Evolutionary conservation across 352 stramenopile genomes (phyloP).

Genomic region (Pythium sukuiense): DNA sequence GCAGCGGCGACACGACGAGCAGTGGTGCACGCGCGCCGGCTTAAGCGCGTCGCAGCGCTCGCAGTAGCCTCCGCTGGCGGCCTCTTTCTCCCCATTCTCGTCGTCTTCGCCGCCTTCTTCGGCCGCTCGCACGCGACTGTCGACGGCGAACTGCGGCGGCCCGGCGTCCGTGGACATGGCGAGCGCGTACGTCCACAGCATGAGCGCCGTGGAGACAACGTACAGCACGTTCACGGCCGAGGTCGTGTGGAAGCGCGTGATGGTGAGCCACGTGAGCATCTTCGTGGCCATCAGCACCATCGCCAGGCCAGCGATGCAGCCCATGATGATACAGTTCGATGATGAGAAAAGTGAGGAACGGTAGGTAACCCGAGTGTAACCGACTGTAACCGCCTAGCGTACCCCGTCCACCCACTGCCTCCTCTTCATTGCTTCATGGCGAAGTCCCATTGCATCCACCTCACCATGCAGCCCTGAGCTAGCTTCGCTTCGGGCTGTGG

Average conservation of each 20-base stretch:
- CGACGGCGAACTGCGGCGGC: slow-evolving; percentile 6
- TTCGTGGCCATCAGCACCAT: slow-evolving; percentile 72
- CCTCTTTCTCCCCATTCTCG: slow-evolving; percentile 16
- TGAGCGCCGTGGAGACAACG: slow-evolving; percentile 41
- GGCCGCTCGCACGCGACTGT: slow-evolving; percentile 14
- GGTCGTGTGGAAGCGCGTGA: slow-evolving; percentile 35
- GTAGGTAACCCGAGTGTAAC: neutral
- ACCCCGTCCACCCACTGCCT: neutral
- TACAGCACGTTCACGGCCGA: slow-evolving; percentile 40
- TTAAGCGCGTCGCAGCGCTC: slow-evolving; percentile 76
- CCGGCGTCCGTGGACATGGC: slow-evolving; percentile 37
- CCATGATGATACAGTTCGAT: slow-evolving; percentile 30
- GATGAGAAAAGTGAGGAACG: neutral
- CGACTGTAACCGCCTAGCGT: neutral
- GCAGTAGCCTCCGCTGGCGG: slow-evolving; percentile 56
- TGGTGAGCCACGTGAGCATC: slow-evolving; percentile 44
- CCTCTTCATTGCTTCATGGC: neutral
- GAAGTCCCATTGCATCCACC: neutral
- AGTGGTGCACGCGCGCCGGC: slow-evolving; percentile 65
- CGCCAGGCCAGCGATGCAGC: slow-evolving; percentile 44
- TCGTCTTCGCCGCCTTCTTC: slow-evolving; percentile 26
- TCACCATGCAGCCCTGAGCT: neutral
- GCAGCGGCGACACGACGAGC: slow-evolving; percentile 69
- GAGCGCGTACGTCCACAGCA: slow-evolving; percentile 80
- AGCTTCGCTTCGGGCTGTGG: neutral